Evolutionary conservation across 2,329 filamentous ascomycete genomes (phyloP).

Genomic region (Fusarium piperis): DNA sequence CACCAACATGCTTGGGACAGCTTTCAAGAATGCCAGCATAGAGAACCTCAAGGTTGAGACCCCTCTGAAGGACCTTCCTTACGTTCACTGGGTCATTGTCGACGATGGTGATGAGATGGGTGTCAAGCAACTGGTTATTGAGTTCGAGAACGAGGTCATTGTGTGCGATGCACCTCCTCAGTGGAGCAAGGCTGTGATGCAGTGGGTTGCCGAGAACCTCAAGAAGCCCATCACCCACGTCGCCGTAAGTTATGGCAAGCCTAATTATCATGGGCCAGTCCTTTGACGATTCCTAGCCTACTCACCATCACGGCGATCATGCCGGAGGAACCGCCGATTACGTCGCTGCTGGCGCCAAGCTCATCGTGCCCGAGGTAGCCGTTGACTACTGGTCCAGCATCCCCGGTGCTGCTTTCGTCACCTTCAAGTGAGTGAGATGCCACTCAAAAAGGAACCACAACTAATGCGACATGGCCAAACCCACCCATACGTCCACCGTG

Average conservation of each 20-base stretch:
- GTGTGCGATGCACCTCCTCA: conserved; percentile 15
- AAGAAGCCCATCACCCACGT: conserved; percentile 18
- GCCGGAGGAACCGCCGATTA: conserved; percentile 4
- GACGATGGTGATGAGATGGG: conserved; percentile 4
- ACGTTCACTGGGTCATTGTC: conserved; percentile 13
- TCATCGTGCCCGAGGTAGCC: conserved; percentile 10
- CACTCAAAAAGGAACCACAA: neutral
- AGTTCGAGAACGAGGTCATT: conserved; percentile 14
- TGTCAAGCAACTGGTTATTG: conserved; percentile 10
- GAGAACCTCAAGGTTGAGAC: neutral
- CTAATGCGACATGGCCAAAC: neutral
- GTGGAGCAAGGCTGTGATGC: conserved; percentile 3
- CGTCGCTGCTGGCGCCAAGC: conserved; percentile 3
- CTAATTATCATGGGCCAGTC: neutral
- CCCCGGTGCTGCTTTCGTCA: neutral
- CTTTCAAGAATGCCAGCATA: neutral
- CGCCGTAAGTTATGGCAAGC: neutral
- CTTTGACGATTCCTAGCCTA: neutral
- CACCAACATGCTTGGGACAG: conserved; percentile 10
- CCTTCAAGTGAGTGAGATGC: neutral
- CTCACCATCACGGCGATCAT: conserved; percentile 19
- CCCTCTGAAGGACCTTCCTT: neutral
- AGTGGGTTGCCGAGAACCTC: conserved; percentile 12
- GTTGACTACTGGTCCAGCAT: conserved; percentile 13
- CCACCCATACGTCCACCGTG: conserved; percentile 6